These are phyloP conservation scores for Pouteria campechiana DNA, from an alignment of 179 eudicot species.

Conservation along the genomic window DNA sequence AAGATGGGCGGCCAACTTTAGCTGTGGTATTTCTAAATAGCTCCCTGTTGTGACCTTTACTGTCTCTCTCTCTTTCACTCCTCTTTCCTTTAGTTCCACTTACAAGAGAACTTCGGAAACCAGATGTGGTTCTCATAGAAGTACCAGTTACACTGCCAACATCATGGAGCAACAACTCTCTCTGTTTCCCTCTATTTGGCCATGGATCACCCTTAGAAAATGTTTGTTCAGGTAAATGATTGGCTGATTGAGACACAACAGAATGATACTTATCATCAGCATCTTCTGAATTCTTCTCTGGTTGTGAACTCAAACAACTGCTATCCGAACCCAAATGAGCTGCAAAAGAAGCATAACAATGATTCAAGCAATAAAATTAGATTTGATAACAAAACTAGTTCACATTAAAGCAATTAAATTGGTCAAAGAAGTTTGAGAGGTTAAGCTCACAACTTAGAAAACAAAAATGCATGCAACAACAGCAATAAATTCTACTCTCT, in stretches of 20 bases:
- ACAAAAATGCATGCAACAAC: no score
- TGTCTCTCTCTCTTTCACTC: slow-evolving; percentile 66
- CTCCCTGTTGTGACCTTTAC: slow-evolving; percentile 38
- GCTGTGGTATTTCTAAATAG: slow-evolving; percentile 29
- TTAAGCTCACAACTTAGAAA: no score
- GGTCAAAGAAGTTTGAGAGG: no score
- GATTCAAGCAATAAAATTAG: slow-evolving; percentile 1
- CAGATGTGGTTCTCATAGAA: slow-evolving; percentile 8
- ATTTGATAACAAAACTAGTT: no score
- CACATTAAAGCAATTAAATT: no score
- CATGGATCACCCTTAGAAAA: slow-evolving; percentile 28
- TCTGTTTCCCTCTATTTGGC: slow-evolving; percentile 42
- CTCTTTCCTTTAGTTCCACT: slow-evolving; percentile 56
- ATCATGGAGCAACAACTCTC: slow-evolving; percentile 42
- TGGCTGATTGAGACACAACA: slow-evolving; percentile 10
- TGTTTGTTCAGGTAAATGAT: slow-evolving; percentile 22
- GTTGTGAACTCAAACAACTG: slow-evolving; percentile 26
- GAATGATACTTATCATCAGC: slow-evolving; percentile 25
- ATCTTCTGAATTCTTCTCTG: no score
- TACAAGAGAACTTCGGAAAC: slow-evolving; percentile 25
- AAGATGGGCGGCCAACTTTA: slow-evolving; percentile 35
- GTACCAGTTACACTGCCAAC: slow-evolving; percentile 25
- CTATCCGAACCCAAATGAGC: slow-evolving; percentile 25
- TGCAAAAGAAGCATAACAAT: slow-evolving; percentile 7
- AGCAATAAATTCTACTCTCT: no score